Evolutionary conservation across 768 basidiomycete species (phyloP), one percentile per base, ranked within the genome.

Genomic region (Roridomyces roridus): DNA sequence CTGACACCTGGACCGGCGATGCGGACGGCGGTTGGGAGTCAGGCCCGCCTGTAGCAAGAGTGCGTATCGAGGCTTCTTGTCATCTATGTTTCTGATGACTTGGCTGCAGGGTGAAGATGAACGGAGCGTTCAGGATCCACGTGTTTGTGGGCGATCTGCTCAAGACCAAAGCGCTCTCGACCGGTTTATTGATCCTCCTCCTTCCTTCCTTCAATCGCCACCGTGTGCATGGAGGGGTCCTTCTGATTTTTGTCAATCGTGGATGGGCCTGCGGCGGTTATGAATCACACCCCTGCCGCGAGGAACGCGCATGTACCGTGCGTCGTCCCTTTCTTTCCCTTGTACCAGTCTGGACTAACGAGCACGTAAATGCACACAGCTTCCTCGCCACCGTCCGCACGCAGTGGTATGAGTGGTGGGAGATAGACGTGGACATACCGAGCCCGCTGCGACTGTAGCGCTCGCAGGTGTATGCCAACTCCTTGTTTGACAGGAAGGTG

Each of bases 61-160:
- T 63, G 45, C 18, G 61, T 59, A 2, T 10, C 14, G 4, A 24
- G 3, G 10, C 5, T 44, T 11, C 25, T 28, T 53, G 48, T 23
- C 24, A 15, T 36, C 24, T 6, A 4, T n/a, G 10, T 1, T 37
- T 5, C 52, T 57, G 43, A 62, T 24, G 39, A n/a, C 11, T 4
- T 10, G 5, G 8, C 14, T 10, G 35, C 20, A 63, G 61, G 47
- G 57, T 63, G 40, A 63, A 63, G 49, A 63, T 63, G 61, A 63
- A 63, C 51, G 61, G 61, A 34, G 61, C 61, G 15, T 63, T 63
- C 61, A 57, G 61, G 34, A 63, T 63, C 34, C 57, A 63, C n/a
- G 39, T 63, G 2, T 63, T 63, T 24, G 57, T 53, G 12, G 61
- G 61, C 2, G 57, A 63, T 18, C 41, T 63, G 47, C 31, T 28